Conservation (phyloP, 768 basidiomycete species). For the Clitopilus hobsonii region DNA sequence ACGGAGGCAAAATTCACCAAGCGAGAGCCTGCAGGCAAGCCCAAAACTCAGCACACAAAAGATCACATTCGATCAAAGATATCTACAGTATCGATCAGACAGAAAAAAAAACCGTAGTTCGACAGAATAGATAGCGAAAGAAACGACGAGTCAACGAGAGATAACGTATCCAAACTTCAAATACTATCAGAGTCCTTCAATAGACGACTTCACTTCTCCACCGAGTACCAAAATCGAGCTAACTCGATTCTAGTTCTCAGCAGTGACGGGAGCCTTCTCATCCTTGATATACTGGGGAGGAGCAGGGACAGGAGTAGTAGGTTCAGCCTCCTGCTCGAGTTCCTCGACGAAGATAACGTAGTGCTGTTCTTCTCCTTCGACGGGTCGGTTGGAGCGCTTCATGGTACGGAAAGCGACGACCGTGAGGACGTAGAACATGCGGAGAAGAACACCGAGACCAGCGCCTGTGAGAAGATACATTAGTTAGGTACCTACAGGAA, state of each 20-base stretch:
- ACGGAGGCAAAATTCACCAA: too few species aligned
- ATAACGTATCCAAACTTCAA: neutral
- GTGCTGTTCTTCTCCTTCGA: conserved; percentile 38
- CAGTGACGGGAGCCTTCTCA: conserved; percentile 14
- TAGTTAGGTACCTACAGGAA: neutral
- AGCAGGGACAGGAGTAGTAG: conserved; percentile 46
- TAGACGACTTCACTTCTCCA: neutral
- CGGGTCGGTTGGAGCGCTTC: conserved; percentile 33
- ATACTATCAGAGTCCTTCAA: neutral
- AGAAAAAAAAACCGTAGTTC: neutral
- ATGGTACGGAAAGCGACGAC: conserved; percentile 58
- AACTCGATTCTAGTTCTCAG: conserved; percentile 1
- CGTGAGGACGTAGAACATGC: conserved; percentile 74
- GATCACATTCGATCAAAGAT: neutral
- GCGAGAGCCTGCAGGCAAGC: too few species aligned
- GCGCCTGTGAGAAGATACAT: conserved; percentile 44
- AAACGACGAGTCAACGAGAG: neutral
- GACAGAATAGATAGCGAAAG: neutral
- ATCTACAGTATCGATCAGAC: neutral
- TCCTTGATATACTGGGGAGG: conserved; percentile 54
- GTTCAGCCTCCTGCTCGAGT: conserved; percentile 41
- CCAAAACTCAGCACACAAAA: neutral
- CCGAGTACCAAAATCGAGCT: neutral
- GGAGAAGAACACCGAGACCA: conserved; percentile 75
- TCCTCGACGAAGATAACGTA: conserved; percentile 31